Conservation (phyloP, 352 stramenopile genomes). For the Phytophthora vignae region DNA sequence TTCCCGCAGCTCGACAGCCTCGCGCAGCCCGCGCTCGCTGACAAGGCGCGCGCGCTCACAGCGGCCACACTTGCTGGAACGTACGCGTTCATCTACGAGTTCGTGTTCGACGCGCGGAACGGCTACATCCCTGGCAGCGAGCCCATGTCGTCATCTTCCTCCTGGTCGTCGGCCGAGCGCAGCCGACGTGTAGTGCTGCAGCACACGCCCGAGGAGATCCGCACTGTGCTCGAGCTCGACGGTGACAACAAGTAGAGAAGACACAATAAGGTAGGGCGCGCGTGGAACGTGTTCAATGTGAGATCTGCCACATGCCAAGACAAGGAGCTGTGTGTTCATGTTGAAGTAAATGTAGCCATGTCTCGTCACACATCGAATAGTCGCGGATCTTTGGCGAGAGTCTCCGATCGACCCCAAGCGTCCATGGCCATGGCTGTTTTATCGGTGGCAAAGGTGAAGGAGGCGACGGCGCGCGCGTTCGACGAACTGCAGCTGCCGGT, state of each 20-base stretch:
- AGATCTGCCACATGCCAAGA: background rate
- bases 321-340: slow-evolving; percentile 5
- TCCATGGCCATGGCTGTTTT: slow-evolving; percentile 24
- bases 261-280: background rate
- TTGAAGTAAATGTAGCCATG: slow-evolving; percentile 15
- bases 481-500: slow-evolving; percentile 65
- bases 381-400: slow-evolving; percentile 27
- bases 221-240: slow-evolving; percentile 71
- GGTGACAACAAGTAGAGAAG: slow-evolving; percentile 33
- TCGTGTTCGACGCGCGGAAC: slow-evolving; percentile 57
- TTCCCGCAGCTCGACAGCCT: slow-evolving; percentile 67
- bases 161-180: slow-evolving; percentile 16
- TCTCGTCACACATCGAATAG: slow-evolving; percentile 18
- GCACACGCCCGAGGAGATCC: slow-evolving; percentile 69
- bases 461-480: slow-evolving; percentile 54
- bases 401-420: background rate
- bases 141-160: slow-evolving; percentile 17
- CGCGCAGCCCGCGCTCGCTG: slow-evolving; percentile 53
- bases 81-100: slow-evolving; percentile 67
- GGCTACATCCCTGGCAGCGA: slow-evolving; percentile 46
- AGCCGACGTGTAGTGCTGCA: slow-evolving; percentile 47
- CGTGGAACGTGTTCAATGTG: background rate
- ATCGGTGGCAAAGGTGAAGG: slow-evolving; percentile 33
- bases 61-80: slow-evolving; percentile 46
- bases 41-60: slow-evolving; percentile 50